These are phyloP conservation scores for Colletotrichum endophyticum DNA, from an alignment of 2,329 filamentous ascomycete species.

Conservation along the genomic window DNA sequence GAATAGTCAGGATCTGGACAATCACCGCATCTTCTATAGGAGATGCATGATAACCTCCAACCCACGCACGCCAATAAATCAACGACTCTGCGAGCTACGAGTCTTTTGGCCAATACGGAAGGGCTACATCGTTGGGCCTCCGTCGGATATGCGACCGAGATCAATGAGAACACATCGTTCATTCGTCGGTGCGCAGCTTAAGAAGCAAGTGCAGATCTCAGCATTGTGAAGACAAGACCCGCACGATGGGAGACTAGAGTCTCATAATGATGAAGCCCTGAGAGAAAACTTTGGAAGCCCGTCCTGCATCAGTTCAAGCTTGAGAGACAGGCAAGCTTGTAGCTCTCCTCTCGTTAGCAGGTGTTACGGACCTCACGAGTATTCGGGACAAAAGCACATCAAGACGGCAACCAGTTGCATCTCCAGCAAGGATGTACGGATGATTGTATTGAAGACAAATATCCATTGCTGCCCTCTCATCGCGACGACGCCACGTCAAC, in stretches of 20 bases:
- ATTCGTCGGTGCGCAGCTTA: not conserved
- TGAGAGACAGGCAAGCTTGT: not conserved
- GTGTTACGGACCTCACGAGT: not conserved
- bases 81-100: not conserved
- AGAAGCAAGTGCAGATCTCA: not conserved
- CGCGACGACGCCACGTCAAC: not conserved
- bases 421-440: not conserved
- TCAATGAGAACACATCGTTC: not conserved
- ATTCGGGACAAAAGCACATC: not conserved
- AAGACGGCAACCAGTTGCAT: not conserved
- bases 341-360: not conserved
- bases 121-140: not conserved
- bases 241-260: not conserved
- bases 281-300: too few relatives aligned
- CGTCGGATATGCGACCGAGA: too few relatives aligned
- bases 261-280: too few relatives aligned
- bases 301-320: not conserved
- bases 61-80: accelerated
- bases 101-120: accelerated
- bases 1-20: not conserved
- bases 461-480: not conserved
- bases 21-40: accelerated
- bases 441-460: not conserved
- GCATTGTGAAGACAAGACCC: not conserved
- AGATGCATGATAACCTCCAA: not conserved